Evolutionary conservation across 129 eudicot species (phyloP).

Genomic region (Flaveria ramosissima): DNA sequence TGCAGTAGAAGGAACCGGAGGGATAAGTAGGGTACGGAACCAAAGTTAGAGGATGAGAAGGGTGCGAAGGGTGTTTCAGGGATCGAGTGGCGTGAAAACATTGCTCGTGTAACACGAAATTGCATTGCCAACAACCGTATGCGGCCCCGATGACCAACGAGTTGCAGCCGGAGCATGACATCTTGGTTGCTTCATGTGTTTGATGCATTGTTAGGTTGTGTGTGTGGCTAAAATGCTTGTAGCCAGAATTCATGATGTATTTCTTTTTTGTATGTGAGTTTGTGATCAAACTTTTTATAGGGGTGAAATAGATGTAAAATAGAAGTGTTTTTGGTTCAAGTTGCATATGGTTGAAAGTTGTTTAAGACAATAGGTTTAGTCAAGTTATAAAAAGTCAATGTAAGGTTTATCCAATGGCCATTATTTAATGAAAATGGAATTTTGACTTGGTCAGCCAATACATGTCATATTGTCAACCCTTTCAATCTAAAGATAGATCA

Average conservation of each 20-base stretch:
- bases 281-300: slow-evolving; percentile 8
- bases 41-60: slow-evolving; percentile 56
- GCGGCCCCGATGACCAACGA: slow-evolving; percentile 27
- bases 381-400: slow-evolving; percentile 18
- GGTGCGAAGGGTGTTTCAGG: slow-evolving; percentile 57
- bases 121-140: slow-evolving; percentile 38
- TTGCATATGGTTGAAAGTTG: background rate
- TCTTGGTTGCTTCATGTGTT: slow-evolving; percentile 23
- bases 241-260: slow-evolving; percentile 31
- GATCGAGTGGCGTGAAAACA: slow-evolving; percentile 65
- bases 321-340: background rate
- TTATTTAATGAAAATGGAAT: background rate
- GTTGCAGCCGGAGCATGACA: slow-evolving; percentile 36
- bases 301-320: slow-evolving; percentile 21
- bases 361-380: slow-evolving; percentile 11
- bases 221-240: slow-evolving; percentile 44
- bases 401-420: background rate
- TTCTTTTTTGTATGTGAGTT: slow-evolving; percentile 3
- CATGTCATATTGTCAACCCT: slow-evolving; percentile 10
- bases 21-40: slow-evolving; percentile 73
- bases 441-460: slow-evolving; percentile 18
- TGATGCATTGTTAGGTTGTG: slow-evolving; percentile 38
- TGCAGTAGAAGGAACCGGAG: slow-evolving; percentile 57
- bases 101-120: slow-evolving; percentile 37
- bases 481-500: background rate